phyloP scores from a whole-genome alignment of 2,329 filamentous ascomycete species.

The Microsporum canis region DNA sequence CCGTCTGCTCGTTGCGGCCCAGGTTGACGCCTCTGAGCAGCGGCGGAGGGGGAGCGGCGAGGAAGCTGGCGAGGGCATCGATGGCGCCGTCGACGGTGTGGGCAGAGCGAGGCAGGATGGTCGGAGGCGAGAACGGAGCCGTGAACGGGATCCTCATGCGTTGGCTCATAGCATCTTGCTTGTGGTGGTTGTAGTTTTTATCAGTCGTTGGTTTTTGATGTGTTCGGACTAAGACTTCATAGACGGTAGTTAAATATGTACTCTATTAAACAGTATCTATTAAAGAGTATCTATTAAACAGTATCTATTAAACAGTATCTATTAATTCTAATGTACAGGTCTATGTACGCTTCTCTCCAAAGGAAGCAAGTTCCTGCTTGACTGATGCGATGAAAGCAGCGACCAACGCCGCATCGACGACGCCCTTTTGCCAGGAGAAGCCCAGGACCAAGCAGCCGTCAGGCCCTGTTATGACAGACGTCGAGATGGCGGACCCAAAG shows the following conservation, averaged over 20 bases:
- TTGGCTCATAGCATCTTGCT: slow-evolving; percentile 48
- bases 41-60: slow-evolving; percentile 48
- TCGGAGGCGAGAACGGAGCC: slow-evolving; percentile 62
- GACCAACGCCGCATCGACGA: slow-evolving; percentile 2
- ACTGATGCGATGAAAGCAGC: not conserved
- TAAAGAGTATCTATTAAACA: too few species aligned
- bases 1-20: slow-evolving; percentile 44
- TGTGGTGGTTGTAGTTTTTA: slow-evolving; percentile 10
- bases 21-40: slow-evolving; percentile 36
- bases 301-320: too few species aligned
- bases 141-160: slow-evolving; percentile 86
- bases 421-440: slow-evolving; percentile 29
- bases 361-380: not conserved
- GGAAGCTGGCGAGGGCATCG: slow-evolving; percentile 63
- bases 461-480: slow-evolving; percentile 34
- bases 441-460: slow-evolving; percentile 34
- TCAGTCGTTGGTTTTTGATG: not conserved
- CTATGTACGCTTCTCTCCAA: not conserved
- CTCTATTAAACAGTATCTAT: too few species aligned
- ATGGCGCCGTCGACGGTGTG: slow-evolving; percentile 60
- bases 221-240: not conserved
- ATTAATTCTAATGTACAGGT: too few species aligned
- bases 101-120: slow-evolving; percentile 62
- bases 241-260: too few species aligned
- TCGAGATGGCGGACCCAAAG: slow-evolving; percentile 27